These are phyloP conservation scores for Solanum chmielewskii DNA, from an alignment of 257 asterid genomes.

Conservation along the genomic window DNA sequence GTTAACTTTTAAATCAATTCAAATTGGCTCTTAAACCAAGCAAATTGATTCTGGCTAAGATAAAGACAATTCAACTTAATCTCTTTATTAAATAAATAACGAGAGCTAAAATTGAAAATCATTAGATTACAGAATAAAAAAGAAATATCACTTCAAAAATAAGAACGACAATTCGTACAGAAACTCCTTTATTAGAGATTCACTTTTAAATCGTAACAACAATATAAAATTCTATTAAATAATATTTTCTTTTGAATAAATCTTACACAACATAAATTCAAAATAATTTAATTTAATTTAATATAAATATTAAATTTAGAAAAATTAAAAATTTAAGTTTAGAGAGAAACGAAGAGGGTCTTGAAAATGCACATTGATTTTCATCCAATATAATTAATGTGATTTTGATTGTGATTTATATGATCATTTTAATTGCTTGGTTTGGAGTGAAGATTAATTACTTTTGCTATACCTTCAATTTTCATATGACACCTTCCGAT, in stretches of 20 bases:
- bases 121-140: no score
- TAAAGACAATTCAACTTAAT: no score
- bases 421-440: neutral
- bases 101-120: neutral
- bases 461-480: neutral
- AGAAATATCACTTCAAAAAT: neutral
- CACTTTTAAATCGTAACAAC: neutral
- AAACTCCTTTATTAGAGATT: neutral
- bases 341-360: neutral
- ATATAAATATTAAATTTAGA: neutral
- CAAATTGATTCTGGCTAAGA: no score
- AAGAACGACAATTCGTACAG: neutral
- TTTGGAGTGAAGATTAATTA: neutral
- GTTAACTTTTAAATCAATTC: no score
- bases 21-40: no score
- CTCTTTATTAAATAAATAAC: no score
- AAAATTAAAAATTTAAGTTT: neutral
- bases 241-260: neutral
- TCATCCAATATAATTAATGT: neutral
- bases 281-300: neutral
- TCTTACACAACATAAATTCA: neutral
- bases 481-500: no score
- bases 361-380: neutral
- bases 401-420: neutral
- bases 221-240: neutral